These are phyloP conservation scores for Phytophthora boehmeriae DNA, from an alignment of 352 stramenopile species.

Conservation along the genomic window DNA sequence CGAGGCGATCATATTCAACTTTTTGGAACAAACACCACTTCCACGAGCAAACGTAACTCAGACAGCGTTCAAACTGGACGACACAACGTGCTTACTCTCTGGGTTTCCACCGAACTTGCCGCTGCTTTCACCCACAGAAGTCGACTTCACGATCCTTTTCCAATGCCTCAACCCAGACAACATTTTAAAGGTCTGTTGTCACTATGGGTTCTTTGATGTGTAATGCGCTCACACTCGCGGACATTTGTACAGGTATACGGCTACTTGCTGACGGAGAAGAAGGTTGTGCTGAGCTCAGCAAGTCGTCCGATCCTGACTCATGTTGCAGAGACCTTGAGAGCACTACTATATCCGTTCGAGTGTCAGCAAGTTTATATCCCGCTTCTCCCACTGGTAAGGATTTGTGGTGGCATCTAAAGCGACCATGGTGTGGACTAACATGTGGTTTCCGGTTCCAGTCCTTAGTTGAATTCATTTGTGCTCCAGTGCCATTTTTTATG, in stretches of 20 bases:
- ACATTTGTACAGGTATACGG: conserved; percentile 43
- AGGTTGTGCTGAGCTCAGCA: conserved; percentile 63
- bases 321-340: conserved; percentile 64
- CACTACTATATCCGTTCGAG: conserved; percentile 67
- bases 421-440: not conserved
- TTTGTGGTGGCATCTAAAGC: not conserved
- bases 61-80: conserved; percentile 45
- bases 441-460: conserved; percentile 30
- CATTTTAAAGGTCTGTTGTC: conserved; percentile 57
- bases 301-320: conserved; percentile 68
- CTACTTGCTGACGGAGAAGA: conserved; percentile 72
- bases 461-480: conserved; percentile 72
- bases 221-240: no score
- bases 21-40: conserved; percentile 55
- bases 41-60: conserved; percentile 35
- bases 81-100: conserved; percentile 43
- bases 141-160: conserved; percentile 76
- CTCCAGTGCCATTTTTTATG: conserved; percentile 84
- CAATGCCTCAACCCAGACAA: conserved; percentile 70
- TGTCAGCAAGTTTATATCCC: conserved; percentile 82
- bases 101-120: conserved; percentile 28
- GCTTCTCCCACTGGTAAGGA: conserved; percentile 59
- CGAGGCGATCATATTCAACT: conserved; percentile 59
- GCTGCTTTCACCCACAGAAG: conserved; percentile 52
- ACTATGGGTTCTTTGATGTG: not conserved